Evolutionary conservation across 371 early-diverging fungal species (phyloP), one percentile per base, ranked within the genome.

Genomic region (Dinochytrium kinnereticum): DNA sequence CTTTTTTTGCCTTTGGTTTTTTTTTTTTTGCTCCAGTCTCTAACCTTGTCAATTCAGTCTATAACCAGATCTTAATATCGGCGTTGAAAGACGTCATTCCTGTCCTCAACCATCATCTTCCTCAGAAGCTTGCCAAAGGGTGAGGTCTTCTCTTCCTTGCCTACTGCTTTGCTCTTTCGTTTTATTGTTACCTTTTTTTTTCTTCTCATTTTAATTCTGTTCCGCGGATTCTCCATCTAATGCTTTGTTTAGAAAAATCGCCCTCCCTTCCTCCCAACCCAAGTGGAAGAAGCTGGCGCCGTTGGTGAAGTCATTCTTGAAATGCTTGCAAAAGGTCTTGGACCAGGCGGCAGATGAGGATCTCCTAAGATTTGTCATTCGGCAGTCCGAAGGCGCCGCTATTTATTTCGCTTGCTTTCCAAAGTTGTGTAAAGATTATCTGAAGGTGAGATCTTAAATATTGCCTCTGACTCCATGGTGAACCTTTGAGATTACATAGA

Each of bases 321-420:
- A 83, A 61, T 91, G 87, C 72, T 76, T 93, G 2, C 74, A 94
- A 21, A 87, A 89, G 76, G 83, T 95, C 71, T 79, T 96, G 72
- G 81, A 84, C 68, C 89, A 91, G 70, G 84, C 94, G 81, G 91
- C 95, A 28, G 95, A 95, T 68, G 76, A 88, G 36, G 88, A 87
- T 65, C 94, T 97, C 92, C 81, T 93, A 57, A 87, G 90, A 76
- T 91, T 92, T 77, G 85, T 94, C 44, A 79, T 96, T 57, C 88
- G 91, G 68, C 91, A 95, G 79, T 88, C 93, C 2, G 92, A 94
- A 81, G 87, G 89, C 65, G 81, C 85, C 65, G 88, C 91, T 24
- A 80, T 84, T 1, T 95, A 94, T 76, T 90, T 93, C 80, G 90
- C 88, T n/a, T 91, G 92, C 68, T 93, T 93, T 81, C 90, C 91